A percentile compares a stretch with the other conserved stretches of the same genome.
These are phyloP conservation scores for Claviceps africana DNA, from an alignment of 2,329 filamentous ascomycete genomes.

Conservation along the genomic window DNA sequence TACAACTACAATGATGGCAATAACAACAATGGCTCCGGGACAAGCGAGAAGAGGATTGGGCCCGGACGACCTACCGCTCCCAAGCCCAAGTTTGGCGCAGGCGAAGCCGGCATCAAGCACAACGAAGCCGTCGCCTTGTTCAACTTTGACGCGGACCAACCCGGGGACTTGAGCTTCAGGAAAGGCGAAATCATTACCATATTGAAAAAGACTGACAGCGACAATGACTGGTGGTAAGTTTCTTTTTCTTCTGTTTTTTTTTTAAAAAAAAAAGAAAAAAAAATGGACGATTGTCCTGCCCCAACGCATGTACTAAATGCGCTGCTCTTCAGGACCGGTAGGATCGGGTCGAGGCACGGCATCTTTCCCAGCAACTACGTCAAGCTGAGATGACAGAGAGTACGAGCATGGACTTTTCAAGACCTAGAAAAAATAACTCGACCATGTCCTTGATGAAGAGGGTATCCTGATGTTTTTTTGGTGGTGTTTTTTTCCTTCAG, in stretches of 20 bases:
- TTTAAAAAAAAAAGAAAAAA: too few species aligned
- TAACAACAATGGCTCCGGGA: slow-evolving; percentile 10
- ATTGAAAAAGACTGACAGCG: slow-evolving; percentile 82
- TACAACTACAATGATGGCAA: slow-evolving; percentile 30
- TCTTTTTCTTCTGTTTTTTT: not conserved
- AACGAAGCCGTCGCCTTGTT: slow-evolving; percentile 86
- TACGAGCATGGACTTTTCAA: slow-evolving; percentile 12
- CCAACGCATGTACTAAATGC: not conserved
- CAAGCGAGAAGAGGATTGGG: slow-evolving; percentile 31
- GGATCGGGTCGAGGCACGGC: slow-evolving; percentile 69
- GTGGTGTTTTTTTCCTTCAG: not conserved
- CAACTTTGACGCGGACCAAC: slow-evolving; percentile 88
- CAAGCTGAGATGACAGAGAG: slow-evolving; percentile 42
- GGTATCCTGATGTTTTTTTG: not conserved
- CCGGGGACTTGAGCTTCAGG: slow-evolving; percentile 86
- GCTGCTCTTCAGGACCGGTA: slow-evolving; percentile 54
- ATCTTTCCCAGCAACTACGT: slow-evolving; percentile 84
- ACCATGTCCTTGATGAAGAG: not conserved
- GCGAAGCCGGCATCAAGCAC: slow-evolving; percentile 41
- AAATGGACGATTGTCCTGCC: not conserved
- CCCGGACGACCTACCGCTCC: slow-evolving; percentile 74
- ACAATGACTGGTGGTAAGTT: slow-evolving; percentile 82
- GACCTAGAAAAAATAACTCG: too few species aligned
- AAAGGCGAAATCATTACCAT: slow-evolving; percentile 96
- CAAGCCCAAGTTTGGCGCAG: slow-evolving; percentile 64